Evolutionary conservation across 352 stramenopile species (phyloP).

Genomic region (Globisporangium paddicum): DNA sequence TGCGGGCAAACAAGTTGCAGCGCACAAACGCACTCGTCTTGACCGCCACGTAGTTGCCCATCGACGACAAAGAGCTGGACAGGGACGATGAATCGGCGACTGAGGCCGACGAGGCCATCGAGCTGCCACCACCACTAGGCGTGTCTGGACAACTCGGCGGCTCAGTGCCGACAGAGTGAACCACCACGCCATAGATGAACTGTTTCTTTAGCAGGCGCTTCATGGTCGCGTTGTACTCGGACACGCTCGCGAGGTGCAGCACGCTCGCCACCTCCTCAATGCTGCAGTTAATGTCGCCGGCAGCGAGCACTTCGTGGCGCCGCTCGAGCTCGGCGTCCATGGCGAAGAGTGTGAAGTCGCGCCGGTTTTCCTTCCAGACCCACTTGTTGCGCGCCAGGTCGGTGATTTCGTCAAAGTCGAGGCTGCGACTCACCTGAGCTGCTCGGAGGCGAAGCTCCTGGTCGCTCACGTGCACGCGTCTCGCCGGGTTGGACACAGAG

Average conservation of each 20-base stretch:
- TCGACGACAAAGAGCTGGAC: background rate
- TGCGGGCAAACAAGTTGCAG: too few species aligned
- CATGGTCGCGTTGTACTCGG: conserved; percentile 9
- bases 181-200: conserved; percentile 43
- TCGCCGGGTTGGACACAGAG: background rate
- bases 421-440: background rate
- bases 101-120: background rate
- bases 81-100: background rate
- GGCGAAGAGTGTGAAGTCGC: conserved; percentile 5
- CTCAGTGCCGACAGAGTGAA: conserved; percentile 20
- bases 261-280: conserved; percentile 7
- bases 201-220: conserved; percentile 9
- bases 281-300: conserved; percentile 11
- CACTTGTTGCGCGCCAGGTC: conserved; percentile 3
- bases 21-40: too few species aligned
- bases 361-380: background rate
- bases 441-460: conserved; percentile 3
- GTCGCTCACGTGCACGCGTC: conserved; percentile 6
- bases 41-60: too few species aligned
- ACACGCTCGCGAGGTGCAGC: background rate
- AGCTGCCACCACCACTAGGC: background rate
- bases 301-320: conserved; percentile 8
- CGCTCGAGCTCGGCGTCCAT: background rate
- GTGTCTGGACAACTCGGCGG: background rate
- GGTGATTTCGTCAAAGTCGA: conserved; percentile 7